Evolutionary conservation across 2,329 filamentous ascomycete genomes (phyloP).

Genomic region (Claviceps cyperi): DNA sequence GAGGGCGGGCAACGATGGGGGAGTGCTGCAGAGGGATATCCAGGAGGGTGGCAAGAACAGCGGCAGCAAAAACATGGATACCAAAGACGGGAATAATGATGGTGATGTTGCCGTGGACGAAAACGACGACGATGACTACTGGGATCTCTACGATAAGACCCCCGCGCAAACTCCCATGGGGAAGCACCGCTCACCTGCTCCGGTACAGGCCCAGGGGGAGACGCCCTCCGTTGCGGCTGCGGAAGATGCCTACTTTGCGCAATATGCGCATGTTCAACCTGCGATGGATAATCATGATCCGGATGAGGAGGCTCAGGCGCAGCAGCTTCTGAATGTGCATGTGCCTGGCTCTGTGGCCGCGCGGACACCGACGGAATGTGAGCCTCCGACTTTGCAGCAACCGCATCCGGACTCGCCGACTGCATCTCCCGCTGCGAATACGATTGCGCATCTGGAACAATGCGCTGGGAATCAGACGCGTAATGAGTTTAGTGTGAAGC

Average conservation of each 20-base stretch:
- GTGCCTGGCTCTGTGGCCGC: conserved; percentile 16
- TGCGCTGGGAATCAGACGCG: conserved; percentile 42
- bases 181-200: conserved; percentile 45
- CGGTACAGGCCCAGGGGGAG: conserved; percentile 14
- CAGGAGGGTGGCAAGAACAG: background rate
- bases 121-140: conserved; percentile 48
- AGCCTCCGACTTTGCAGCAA: conserved; percentile 24
- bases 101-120: conserved; percentile 4
- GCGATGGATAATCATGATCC: conserved; percentile 71
- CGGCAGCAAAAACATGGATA: conserved; percentile 5
- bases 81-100: conserved; percentile 32
- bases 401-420: conserved; percentile 46
- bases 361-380: conserved; percentile 8
- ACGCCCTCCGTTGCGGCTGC: conserved; percentile 20
- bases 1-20: conserved; percentile 8
- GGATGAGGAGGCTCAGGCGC: conserved; percentile 42
- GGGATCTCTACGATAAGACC: conserved; percentile 63
- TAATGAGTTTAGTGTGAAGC: conserved; percentile 59
- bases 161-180: conserved; percentile 48
- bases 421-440: conserved; percentile 38
- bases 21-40: background rate
- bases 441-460: conserved; percentile 48
- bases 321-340: conserved; percentile 15
- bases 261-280: conserved; percentile 65
- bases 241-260: conserved; percentile 61